Percentiles rank a stretch among this genome's conserved stretches.
Conservation (phyloP, 805 yeast genomes). For the Candida ascalaphidarum region DNA sequence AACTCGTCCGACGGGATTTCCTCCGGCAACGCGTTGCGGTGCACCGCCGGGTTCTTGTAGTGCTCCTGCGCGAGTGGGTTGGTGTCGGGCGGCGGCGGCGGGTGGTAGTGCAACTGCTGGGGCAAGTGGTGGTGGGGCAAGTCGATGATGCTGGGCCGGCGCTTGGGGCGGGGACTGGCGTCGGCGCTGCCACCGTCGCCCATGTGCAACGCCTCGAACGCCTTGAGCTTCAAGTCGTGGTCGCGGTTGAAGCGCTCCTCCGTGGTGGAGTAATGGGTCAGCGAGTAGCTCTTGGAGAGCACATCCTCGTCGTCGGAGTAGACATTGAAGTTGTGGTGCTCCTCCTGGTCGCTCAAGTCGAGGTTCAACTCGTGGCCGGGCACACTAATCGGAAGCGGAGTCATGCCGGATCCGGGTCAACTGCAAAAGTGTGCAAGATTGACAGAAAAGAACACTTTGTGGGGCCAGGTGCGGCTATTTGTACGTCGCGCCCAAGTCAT, state of each 20-base stretch:
- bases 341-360: background rate
- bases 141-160: constrained; percentile 32
- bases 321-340: constrained; percentile 2
- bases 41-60: constrained; percentile 4
- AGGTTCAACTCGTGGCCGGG: background rate
- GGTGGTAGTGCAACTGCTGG: constrained; percentile 9
- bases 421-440: too few species aligned
- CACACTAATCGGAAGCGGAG: too few species aligned
- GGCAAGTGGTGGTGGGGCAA: constrained; percentile 18
- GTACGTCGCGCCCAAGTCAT: too few species aligned
- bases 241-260: constrained; percentile 60
- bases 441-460: too few species aligned
- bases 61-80: constrained; percentile 11
- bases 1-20: constrained; percentile 64
- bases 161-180: constrained; percentile 8
- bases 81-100: constrained; percentile 10
- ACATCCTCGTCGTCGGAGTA: constrained; percentile 17
- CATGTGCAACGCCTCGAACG: constrained; percentile 40
- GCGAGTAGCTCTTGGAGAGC: constrained; percentile 22
- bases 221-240: constrained; percentile 58
- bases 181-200: constrained; percentile 1
- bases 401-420: too few species aligned
- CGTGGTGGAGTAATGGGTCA: constrained; percentile 55
- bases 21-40: constrained; percentile 22
- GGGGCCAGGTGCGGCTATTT: too few species aligned